Evolutionary conservation across 768 basidiomycete genomes (phyloP).

Genomic region (Trametes villosa): DNA sequence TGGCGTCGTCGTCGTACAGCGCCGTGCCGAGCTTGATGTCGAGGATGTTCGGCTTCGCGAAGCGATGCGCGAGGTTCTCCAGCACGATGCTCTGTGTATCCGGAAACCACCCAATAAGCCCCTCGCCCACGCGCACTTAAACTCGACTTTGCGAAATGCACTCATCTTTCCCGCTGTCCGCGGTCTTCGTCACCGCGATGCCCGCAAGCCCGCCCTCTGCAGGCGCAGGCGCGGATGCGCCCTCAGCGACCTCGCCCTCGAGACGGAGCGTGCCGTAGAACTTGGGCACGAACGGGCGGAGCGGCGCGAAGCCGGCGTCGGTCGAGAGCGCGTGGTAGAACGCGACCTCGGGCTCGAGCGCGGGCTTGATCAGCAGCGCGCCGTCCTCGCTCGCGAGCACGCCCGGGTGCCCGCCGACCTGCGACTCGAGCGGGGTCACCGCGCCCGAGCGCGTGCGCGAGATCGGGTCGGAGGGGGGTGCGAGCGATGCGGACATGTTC

Average conservation of each 20-base stretch:
- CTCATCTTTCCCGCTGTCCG: conserved; percentile 52
- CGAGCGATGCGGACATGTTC: too few species aligned
- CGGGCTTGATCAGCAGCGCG: conserved; percentile 82
- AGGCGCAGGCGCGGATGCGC: conserved; percentile 16
- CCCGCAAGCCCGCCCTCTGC: too few species aligned
- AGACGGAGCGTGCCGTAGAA: conserved; percentile 82
- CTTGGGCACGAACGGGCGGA: conserved; percentile 67
- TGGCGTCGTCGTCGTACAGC: conserved; percentile 69
- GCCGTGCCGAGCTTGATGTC: conserved; percentile 94
- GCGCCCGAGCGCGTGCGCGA: neutral
- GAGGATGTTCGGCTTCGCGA: conserved; percentile 81
- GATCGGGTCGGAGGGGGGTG: neutral
- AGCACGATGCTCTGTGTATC: conserved; percentile 72
- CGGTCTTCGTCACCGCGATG: conserved; percentile 29
- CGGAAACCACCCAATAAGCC: neutral
- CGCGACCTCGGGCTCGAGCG: conserved; percentile 60
- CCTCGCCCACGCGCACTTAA: neutral
- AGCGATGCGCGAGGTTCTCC: conserved; percentile 78
- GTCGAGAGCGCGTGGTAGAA: conserved; percentile 69
- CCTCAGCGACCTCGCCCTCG: conserved; percentile 58
- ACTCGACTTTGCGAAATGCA: conserved; percentile 8
- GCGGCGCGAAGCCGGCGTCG: conserved; percentile 43
- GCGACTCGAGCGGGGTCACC: conserved; percentile 47
- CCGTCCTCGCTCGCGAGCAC: conserved; percentile 74
- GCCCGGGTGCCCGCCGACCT: conserved; percentile 84